Evolutionary conservation across 1,139 yeast genomes (phyloP), one percentile per base, ranked within the genome.

Genomic region (Sugiyamaella grinbergsii): DNA sequence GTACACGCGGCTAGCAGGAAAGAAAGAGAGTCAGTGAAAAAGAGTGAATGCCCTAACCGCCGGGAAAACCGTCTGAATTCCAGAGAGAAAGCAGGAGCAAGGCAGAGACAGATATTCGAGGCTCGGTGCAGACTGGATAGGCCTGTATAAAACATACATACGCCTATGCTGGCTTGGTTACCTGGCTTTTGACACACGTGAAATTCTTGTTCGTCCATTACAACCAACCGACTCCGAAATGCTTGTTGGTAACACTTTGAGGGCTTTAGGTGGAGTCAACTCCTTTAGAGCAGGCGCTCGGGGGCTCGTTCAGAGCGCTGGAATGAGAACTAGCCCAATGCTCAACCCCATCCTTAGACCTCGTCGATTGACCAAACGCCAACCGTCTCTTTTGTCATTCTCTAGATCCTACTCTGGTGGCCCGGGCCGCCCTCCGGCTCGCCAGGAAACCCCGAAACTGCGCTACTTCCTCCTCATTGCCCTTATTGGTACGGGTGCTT

Each of bases 401-500:
- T 11, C 15, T 5, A 39, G 32, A 39, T 11, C 16, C 16, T 37
- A 37, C 15, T 24, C 42, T 7, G 4, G 29, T 19, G 32, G 32
- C n/a, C n/a, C n/a, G n/a, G n/a, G n/a, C n/a, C n/a, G 38, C 33
- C 50, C 62, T 10, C 45, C 42, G 16, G 55, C 51, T 19, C 47
- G 61, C 11, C 58, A 54, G 26, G 62, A 63, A 33, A 54, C 63
- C 37, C 71, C 71, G 31, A 66, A 66, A 55, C 42, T 66, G 47
- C 57, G 69, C 22, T 66, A 65, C 56, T 60, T 68, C 41, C 61
- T 64, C n/a, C 56, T 60, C 16, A 58, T 68, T 15, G 67, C 65
- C 34, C 55, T 57, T 7, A 49, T 68, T 5, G 66, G 66, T 1
- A 73, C 82, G 5, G 80, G 73, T 13, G 72, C 78, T 0, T 76